Evolutionary conservation across 495 filamentous ascomycete genomes (phyloP).

Genomic region (Evernia prunastri): DNA sequence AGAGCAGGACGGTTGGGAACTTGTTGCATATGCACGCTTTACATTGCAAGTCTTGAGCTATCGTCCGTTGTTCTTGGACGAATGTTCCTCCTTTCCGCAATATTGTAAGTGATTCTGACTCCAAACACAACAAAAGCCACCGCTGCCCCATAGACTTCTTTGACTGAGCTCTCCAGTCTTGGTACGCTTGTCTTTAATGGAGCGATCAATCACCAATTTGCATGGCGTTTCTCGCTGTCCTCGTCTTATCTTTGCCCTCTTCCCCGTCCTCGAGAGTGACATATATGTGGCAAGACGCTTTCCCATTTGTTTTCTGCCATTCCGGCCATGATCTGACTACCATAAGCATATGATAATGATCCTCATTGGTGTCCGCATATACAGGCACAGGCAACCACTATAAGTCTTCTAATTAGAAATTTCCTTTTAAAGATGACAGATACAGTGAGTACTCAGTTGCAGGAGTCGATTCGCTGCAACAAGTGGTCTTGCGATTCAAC

Average conservation of each 20-base stretch:
- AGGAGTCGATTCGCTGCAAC: background rate
- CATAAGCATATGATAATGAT: background rate
- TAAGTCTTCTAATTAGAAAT: background rate
- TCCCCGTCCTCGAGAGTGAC: slow-evolving; percentile 1
- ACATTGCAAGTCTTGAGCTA: background rate
- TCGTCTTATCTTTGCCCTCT: background rate
- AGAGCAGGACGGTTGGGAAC: background rate
- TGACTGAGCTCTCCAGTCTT: background rate
- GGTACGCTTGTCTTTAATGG: background rate
- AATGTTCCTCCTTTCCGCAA: background rate
- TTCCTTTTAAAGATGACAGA: background rate
- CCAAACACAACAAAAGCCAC: background rate
- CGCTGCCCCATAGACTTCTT: background rate
- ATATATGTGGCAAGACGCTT: background rate
- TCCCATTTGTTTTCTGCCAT: slow-evolving; percentile 1
- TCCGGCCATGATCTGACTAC: background rate
- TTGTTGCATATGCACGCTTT: background rate
- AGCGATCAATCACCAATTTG: background rate
- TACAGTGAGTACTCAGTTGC: background rate
- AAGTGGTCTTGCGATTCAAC: background rate
- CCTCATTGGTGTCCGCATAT: background rate
- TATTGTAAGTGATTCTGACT: background rate
- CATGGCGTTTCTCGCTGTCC: background rate
- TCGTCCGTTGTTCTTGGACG: background rate
- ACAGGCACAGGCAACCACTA: background rate